Evolutionary conservation across 2,329 filamentous ascomycete genomes (phyloP), one percentile per base, ranked within the genome.

Genomic region (Cercospora sesami): DNA sequence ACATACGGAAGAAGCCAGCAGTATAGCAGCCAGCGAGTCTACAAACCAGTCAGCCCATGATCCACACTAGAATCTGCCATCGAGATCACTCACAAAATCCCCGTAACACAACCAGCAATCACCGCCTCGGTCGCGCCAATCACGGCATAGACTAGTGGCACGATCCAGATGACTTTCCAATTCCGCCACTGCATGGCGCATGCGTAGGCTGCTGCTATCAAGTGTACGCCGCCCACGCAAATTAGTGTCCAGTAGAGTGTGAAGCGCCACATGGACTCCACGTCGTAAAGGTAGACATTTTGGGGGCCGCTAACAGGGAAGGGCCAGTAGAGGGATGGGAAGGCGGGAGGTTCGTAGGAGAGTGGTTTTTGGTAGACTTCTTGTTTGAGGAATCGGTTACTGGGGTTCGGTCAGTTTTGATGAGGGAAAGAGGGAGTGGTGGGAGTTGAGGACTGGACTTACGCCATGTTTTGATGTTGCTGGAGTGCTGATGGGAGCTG

Each of bases 221-320:
- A 75, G 78, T 97, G 92, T 70, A 94, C 91, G 21, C 88, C 84
- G 36, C 86, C 88, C 74, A 91, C 94, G 72, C 93, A 87, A 31
- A 96, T 87, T 42, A 96, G 80, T 0, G 93, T 96, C 93, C 93
- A 97, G 77, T 90, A 86, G 16, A 95, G 81, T 1, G 93, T 97
- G 79, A 95, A 97, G 71, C 90, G 90, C 90, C 92, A 94, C 65
- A 96, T 91, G 76, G 96, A 92, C 68, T 80, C 78, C 2, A 92
- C 84, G 75, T 90, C 85, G 82, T 92, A 94, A 73, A 97, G 88
- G 74, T 89, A 90, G 70, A 82, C 81, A 36, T 84, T 81, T 42
- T 87, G 86, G 68, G 86, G 85, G 55, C 85, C 81, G 67, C 79
- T 78, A 12, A 89, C 83, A 26, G 85, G 84, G 57, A 89, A 81